Base-by-base conservation (phyloP, 2,329 filamentous ascomycete species). In the Monosporascus sp. region DNA sequence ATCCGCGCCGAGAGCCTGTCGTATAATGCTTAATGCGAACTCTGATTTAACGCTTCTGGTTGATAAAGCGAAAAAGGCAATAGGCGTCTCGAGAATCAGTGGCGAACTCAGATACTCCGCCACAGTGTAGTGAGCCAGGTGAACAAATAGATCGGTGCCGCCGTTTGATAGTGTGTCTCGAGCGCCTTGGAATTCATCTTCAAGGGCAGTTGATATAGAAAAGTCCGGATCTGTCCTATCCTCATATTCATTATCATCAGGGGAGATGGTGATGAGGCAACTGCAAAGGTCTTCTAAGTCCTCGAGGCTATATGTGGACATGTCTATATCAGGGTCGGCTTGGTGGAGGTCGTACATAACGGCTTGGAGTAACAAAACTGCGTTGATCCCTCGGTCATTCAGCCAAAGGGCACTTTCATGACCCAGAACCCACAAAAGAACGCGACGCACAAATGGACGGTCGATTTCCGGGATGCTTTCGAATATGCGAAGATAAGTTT, bases 111-210 rank as follows among this genome's bases (percentile, higher is more conserved):
- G 55, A 37, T 49, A 57, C 17, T 60, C 57, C 18, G 45, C 48
- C 6, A 59, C 58, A 2, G 56, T 58, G 37, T 59, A 58, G 47
- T 59, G 57, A 2, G 58, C 57, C 5, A 59, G 24, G 7, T 35
- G 31, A 5, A 58, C 49, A 6, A 51, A 37, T 6, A 41, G 24
- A 20, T 52, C 7, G 1, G 7, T 17, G 20, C 18, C 41, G 31
- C 31, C 17, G 5, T 14, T 35, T 6, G 1, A 43, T 14, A 1
- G 22, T 20, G 6, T 14, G 0, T 6, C 14, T 20, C 1, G 18
- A 43, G 11, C 9, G 11, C 31, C 31, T 35, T 35, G 31, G 31
- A 35, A 35, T 9, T 35, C 9, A 11, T 5, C 11, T 14, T 14
- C 11, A 5, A 2, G 11, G 31, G 31, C 31, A 18, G 6, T 24